Conservation (phyloP, 78 protist genomes). For the Blattamonas nauphoetae region DNA sequence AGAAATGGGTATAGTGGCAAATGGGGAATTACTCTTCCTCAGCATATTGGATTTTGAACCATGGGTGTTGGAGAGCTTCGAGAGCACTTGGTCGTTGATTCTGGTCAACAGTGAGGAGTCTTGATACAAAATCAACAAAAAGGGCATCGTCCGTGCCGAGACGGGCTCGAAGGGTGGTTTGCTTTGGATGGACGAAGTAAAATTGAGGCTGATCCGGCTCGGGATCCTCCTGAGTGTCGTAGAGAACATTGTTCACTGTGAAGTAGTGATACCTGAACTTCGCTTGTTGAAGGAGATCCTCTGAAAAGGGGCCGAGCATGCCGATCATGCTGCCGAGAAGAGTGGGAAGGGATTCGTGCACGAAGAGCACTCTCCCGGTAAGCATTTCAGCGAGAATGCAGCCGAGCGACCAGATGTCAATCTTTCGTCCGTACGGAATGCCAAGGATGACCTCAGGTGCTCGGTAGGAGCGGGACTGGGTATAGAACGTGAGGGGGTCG, state of each 20-base stretch:
- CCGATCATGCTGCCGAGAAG: slow-evolving; percentile 13
- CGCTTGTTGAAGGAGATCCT: neutral
- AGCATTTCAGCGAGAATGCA: slow-evolving; percentile 51
- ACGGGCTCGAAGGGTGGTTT: neutral
- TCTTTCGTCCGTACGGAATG: neutral
- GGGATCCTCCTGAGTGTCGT: too few relatives aligned
- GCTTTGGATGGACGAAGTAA: slow-evolving; percentile 2
- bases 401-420: slow-evolving; percentile 68
- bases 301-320: slow-evolving; percentile 20
- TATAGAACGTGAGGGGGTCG: slow-evolving; percentile 49
- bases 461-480: slow-evolving; percentile 57
- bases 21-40: too few relatives aligned
- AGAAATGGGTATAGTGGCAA: too few relatives aligned
- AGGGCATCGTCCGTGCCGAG: neutral
- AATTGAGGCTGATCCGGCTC: neutral
- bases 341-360: slow-evolving; percentile 26
- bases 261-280: slow-evolving; percentile 17
- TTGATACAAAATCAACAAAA: neutral
- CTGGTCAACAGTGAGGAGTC: slow-evolving; percentile 1
- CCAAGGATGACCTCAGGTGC: slow-evolving; percentile 56
- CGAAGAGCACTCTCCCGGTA: slow-evolving; percentile 58
- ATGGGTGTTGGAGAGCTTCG: slow-evolving; percentile 2
- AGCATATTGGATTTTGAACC: neutral
- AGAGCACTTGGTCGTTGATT: neutral
- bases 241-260: neutral